Conservation (phyloP, 768 basidiomycete genomes). For the Lentinula sp. region DNA sequence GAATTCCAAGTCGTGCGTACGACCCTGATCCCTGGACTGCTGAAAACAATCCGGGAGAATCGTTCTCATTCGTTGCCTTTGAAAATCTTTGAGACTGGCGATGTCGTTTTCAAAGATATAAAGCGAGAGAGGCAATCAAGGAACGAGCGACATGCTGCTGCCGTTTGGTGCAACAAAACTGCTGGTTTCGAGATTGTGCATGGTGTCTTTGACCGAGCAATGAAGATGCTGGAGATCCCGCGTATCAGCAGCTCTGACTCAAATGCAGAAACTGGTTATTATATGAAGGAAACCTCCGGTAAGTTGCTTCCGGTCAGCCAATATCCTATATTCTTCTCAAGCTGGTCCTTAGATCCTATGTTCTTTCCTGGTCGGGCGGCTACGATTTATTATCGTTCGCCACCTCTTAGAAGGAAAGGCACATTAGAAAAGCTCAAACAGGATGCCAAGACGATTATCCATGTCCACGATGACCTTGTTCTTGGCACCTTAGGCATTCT, state of each 20-base stretch:
- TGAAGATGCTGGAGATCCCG: constrained; percentile 94
- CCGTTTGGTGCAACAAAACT: constrained; percentile 93
- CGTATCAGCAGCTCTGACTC: constrained; percentile 56
- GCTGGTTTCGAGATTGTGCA: constrained; percentile 97
- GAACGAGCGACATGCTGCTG: constrained; percentile 85
- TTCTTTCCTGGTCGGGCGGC: constrained; percentile 97
- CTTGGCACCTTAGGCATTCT: constrained; percentile 92
- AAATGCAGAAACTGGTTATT: constrained; percentile 74
- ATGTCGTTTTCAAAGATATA: constrained; percentile 86
- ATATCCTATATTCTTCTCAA: background rate
- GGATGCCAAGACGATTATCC: constrained; percentile 38
- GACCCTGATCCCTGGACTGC: constrained; percentile 88
- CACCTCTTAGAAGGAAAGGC: constrained; percentile 24
- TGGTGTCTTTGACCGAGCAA: constrained; percentile 88
- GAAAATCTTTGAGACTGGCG: constrained; percentile 89
- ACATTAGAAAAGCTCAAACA: constrained; percentile 31
- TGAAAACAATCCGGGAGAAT: constrained; percentile 97
- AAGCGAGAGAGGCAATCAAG: constrained; percentile 75
- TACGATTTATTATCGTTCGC: constrained; percentile 78
- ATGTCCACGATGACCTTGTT: constrained; percentile 47
- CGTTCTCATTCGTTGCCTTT: constrained; percentile 88
- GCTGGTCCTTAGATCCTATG: constrained; percentile 59
- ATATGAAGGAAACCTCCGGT: constrained; percentile 86
- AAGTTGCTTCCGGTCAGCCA: constrained; percentile 18
- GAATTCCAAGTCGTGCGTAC: constrained; percentile 99